Conservation (phyloP, 1,284 basidiomycete species). For the Cystobasidium sp. region DNA sequence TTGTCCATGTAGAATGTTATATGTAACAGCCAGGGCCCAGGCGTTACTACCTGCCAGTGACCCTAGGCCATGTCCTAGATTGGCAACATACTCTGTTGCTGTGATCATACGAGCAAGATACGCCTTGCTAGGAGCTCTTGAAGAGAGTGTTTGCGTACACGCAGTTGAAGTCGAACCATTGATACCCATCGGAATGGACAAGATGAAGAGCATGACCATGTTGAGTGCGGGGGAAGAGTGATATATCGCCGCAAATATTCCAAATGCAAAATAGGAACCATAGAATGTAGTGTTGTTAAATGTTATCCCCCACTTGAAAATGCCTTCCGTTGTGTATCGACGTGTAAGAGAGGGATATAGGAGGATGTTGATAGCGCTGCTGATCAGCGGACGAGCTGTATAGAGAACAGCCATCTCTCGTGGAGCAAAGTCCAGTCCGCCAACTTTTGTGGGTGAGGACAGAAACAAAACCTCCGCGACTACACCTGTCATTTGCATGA, state of each 20-base stretch:
- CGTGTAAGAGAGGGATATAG: constrained; percentile 5
- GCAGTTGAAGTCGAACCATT: constrained; percentile 2
- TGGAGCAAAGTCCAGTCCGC: constrained; percentile 23
- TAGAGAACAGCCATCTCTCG: constrained; percentile 24
- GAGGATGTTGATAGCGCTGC: neutral
- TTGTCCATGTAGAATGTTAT: constrained; percentile 18
- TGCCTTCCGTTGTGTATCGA: constrained; percentile 1
- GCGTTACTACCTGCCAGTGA: constrained; percentile 14
- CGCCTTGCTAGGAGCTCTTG: constrained; percentile 8
- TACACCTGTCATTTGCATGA: constrained; percentile 9
- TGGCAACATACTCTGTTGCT: constrained; percentile 15
- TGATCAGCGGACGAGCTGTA: constrained; percentile 7
- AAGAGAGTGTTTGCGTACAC: constrained; percentile 9
- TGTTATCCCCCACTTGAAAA: neutral
- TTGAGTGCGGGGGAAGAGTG: neutral
- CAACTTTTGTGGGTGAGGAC: neutral
- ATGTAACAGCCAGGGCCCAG: constrained; percentile 6
- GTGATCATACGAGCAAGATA: constrained; percentile 38
- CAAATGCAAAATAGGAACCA: constrained; percentile 23
- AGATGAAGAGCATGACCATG: constrained; percentile 1
- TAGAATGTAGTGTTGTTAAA: constrained; percentile 4
- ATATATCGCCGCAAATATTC: neutral
- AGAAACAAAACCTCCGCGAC: constrained; percentile 33
- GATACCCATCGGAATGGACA: constrained; percentile 11
- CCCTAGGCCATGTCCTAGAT: constrained; percentile 12